phyloP scores from a whole-genome alignment of 768 basidiomycete species.

The Psilocybe sp. region DNA sequence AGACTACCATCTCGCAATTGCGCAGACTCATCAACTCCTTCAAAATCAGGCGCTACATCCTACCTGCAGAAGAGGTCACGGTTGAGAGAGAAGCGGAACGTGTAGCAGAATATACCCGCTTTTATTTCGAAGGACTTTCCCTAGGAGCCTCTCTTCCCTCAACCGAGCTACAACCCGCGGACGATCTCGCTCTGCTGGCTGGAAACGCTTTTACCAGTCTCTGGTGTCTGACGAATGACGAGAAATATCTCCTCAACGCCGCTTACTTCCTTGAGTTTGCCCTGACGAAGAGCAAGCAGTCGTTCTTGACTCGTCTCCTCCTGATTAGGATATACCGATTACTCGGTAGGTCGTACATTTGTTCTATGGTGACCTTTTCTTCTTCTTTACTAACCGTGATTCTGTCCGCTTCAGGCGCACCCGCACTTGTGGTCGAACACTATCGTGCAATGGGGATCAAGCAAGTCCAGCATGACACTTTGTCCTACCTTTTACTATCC shows the following conservation, averaged over 20 bases:
- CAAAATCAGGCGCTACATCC: constrained; percentile 68
- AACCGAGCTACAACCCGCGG: constrained; percentile 84
- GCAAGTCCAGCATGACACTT: constrained; percentile 85
- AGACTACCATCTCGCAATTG: constrained; percentile 56
- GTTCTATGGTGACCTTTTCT: background rate
- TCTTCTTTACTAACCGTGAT: background rate
- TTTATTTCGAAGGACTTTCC: constrained; percentile 66
- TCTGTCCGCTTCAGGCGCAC: constrained; percentile 51
- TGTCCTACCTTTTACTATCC: constrained; percentile 80
- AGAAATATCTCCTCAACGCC: constrained; percentile 62
- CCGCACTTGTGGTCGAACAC: constrained; percentile 72
- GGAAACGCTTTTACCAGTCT: constrained; percentile 63
- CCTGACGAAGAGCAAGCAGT: constrained; percentile 67
- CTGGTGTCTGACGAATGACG: constrained; percentile 56
- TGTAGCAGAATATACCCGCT: constrained; percentile 48
- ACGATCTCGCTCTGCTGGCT: constrained; percentile 79
- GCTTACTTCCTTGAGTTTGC: constrained; percentile 70
- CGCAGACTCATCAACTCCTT: constrained; percentile 69
- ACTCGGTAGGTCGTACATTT: constrained; percentile 48
- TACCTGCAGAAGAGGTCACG: constrained; percentile 47
- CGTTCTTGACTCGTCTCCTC: constrained; percentile 74
- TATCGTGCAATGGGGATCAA: constrained; percentile 78
- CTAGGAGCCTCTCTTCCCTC: constrained; percentile 63
- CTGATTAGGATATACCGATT: constrained; percentile 81
- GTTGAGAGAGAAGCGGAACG: constrained; percentile 53